Evolutionary conservation across 257 asterid species (phyloP), one percentile per base, ranked within the genome.

Genomic region (Phtheirospermum japonicum): DNA sequence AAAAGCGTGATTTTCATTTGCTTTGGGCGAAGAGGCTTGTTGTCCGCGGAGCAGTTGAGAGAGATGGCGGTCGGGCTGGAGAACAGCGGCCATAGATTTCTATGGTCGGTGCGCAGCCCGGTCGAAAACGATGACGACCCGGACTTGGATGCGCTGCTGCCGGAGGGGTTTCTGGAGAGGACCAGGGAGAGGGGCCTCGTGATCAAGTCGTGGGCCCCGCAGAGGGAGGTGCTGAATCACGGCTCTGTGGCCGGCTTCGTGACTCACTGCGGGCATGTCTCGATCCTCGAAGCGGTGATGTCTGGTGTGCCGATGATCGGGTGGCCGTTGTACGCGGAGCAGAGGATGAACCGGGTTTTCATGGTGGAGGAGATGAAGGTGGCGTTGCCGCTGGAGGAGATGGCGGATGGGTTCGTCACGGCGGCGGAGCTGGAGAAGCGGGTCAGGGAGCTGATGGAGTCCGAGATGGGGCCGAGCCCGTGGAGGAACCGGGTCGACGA

Each of bases 271-370:
- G 81, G 81, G 0, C 61, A 68, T 57, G 68, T 61, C 56, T 72
- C 81, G 11, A 3, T 52, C 6, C 58, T 75, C 13, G 78, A 78
- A 56, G 77, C 80, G 20, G 63, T 68, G 33, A 33, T 48, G 30
- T 54, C 18, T 9, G 77, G 83, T 4, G 67, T 75, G 4, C 80
- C 83, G 3, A 64, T 78, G 71, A 64, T 75, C 18, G 71, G 76
- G 5, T 75, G 74, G 75, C 80, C 76, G 5, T 12, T 75, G 17
- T 67, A 78, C 34, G 80, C 80, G 5, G 78, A 75, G 61, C 83
- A 78, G 69, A 63, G 66, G 62, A 37, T 68, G 60, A 75, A 75
- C 16, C 20, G 71, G 67, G 60, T 54, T 1, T 58, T 63, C 4
- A 16, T 74, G 57, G 80, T 77, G 49, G 74, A 73, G 64, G 75